phyloP scores from a whole-genome alignment of 768 basidiomycete genomes.

The Leccinum disarticulatum region DNA sequence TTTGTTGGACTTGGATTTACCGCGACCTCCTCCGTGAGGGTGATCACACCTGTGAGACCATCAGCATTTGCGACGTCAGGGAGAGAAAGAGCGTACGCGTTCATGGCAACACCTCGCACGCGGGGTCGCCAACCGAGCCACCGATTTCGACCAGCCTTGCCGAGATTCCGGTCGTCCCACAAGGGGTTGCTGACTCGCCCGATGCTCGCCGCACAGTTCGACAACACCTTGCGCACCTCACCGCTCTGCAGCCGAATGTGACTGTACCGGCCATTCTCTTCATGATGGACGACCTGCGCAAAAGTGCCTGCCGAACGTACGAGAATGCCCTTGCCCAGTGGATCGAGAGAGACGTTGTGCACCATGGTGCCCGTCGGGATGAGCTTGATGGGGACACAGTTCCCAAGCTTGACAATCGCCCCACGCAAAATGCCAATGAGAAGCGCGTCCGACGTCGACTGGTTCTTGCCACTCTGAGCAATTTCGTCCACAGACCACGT shows the following conservation, averaged over 20 bases:
- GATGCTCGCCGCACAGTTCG: slow-evolving; percentile 83
- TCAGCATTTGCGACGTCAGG: slow-evolving; percentile 3
- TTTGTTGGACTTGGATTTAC: slow-evolving; percentile 96
- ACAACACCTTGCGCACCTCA: slow-evolving; percentile 83
- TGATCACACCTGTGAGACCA: slow-evolving; percentile 64
- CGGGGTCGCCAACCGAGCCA: slow-evolving; percentile 85
- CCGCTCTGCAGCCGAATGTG: slow-evolving; percentile 89
- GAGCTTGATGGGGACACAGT: slow-evolving; percentile 87
- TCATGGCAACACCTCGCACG: slow-evolving; percentile 97
- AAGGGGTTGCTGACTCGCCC: slow-evolving; percentile 90
- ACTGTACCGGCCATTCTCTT: slow-evolving; percentile 66
- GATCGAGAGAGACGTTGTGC: slow-evolving; percentile 79
- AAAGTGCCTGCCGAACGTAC: slow-evolving; percentile 89
- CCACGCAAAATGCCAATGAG: slow-evolving; percentile 84
- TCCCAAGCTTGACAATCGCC: slow-evolving; percentile 83
- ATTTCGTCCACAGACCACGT: slow-evolving; percentile 22
- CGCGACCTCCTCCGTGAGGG: slow-evolving; percentile 97
- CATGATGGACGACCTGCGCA: slow-evolving; percentile 79
- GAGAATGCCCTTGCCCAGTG: slow-evolving; percentile 74
- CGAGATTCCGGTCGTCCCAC: slow-evolving; percentile 81
- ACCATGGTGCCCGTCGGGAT: slow-evolving; percentile 92
- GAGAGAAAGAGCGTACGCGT: slow-evolving; percentile 57
- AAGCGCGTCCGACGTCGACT: slow-evolving; percentile 56
- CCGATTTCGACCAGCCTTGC: slow-evolving; percentile 87
- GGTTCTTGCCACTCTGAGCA: slow-evolving; percentile 24